Conservation (phyloP, 306 rosid species). For the Begonia masoniana region DNA sequence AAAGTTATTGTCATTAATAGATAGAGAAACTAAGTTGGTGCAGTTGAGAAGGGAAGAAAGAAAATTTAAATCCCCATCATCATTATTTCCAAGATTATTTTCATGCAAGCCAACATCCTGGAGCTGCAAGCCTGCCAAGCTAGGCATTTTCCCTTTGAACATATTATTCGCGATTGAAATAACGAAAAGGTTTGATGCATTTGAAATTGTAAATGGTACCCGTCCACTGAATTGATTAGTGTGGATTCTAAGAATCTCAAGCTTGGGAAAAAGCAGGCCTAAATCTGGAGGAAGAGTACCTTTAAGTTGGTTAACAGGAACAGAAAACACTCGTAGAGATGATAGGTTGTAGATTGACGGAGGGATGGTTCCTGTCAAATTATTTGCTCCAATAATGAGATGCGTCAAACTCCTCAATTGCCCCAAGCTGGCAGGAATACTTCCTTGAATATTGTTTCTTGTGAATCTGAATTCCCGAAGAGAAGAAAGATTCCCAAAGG, state of each 20-base stretch:
- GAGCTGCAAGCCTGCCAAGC: neutral
- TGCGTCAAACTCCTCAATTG: slow-evolving; percentile 1
- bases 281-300: slow-evolving; percentile 18
- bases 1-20: slow-evolving; percentile 10
- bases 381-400: neutral
- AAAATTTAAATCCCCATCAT: slow-evolving; percentile 14
- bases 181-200: slow-evolving; percentile 4
- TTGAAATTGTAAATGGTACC: slow-evolving; percentile 14
- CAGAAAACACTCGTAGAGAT: neutral
- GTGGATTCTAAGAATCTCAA: neutral
- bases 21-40: neutral
- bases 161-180: neutral
- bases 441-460: slow-evolving; percentile 10
- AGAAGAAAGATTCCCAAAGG: slow-evolving; percentile 16
- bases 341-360: slow-evolving; percentile 17
- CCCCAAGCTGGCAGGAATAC: slow-evolving; percentile 16
- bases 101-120: neutral
- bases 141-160: slow-evolving; percentile 17
- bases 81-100: slow-evolving; percentile 12
- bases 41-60: slow-evolving; percentile 12
- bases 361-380: slow-evolving; percentile 15
- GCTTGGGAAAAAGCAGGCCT: slow-evolving; percentile 11
- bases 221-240: slow-evolving; percentile 11
- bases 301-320: slow-evolving; percentile 5
- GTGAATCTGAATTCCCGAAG: neutral